A percentile compares a stretch with the other conserved stretches of the same genome.
phyloP scores from a whole-genome alignment of 768 basidiomycete species.

The Sarcodon aspratus region DNA sequence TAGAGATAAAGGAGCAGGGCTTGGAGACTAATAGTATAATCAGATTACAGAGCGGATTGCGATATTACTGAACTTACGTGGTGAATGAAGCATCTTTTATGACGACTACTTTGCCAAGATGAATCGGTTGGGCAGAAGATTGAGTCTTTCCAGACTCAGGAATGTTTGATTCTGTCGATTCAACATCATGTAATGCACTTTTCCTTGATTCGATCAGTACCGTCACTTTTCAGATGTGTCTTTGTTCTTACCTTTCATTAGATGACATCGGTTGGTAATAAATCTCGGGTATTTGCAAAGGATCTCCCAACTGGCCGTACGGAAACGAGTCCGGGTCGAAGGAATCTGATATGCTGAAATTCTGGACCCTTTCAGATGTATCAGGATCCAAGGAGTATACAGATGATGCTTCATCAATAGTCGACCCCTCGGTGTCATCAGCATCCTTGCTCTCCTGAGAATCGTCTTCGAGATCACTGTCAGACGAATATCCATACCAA shows the following conservation, averaged over 20 bases:
- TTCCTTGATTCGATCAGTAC: too few species aligned
- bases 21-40: slow-evolving; percentile 2
- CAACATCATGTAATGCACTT: too few species aligned
- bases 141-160: too few species aligned
- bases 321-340: background rate
- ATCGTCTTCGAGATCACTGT: slow-evolving; percentile 5
- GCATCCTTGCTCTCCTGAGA: background rate
- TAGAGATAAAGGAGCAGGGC: slow-evolving; percentile 5
- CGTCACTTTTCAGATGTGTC: too few species aligned
- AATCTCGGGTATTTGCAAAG: background rate
- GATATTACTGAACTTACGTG: background rate
- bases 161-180: too few species aligned
- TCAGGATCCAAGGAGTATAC: too few species aligned
- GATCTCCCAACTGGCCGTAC: background rate
- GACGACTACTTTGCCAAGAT: background rate
- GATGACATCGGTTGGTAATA: too few species aligned
- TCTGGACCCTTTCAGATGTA: too few species aligned
- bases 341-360: too few species aligned
- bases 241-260: too few species aligned
- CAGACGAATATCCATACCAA: slow-evolving; percentile 2
- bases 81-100: background rate
- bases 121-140: too few species aligned
- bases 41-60: too few species aligned
- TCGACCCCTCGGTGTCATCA: background rate
- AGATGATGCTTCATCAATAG: background rate